These are phyloP conservation scores for Peribolospora kevripleyi DNA, from an alignment of 768 basidiomycete genomes.

Conservation along the genomic window DNA sequence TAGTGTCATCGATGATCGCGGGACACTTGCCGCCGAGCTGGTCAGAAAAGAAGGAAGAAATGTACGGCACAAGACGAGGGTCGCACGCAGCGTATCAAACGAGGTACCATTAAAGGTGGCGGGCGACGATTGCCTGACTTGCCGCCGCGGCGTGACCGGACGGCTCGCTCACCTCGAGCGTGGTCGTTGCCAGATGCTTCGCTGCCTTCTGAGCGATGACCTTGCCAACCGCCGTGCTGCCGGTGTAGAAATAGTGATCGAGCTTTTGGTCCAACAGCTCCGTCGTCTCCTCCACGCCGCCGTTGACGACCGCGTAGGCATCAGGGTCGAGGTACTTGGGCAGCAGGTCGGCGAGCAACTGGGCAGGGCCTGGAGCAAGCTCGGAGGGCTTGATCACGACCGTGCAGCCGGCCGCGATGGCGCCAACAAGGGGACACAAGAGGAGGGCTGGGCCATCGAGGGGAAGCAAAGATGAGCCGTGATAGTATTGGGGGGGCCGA, in stretches of 20 bases:
- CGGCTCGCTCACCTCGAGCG: conserved; percentile 37
- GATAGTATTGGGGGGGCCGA: neutral
- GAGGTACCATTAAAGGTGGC: too few species aligned
- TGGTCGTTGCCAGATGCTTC: conserved; percentile 45
- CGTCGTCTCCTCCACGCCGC: conserved; percentile 42
- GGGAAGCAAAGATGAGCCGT: neutral
- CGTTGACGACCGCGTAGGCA: conserved; percentile 42
- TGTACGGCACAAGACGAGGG: too few species aligned
- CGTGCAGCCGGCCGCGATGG: conserved; percentile 55
- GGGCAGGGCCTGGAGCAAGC: conserved; percentile 30
- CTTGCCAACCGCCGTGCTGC: conserved; percentile 33
- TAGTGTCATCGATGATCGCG: conserved; percentile 31
- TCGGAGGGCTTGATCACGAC: conserved; percentile 51
- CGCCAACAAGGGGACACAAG: conserved; percentile 38
- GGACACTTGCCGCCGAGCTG: conserved; percentile 11
- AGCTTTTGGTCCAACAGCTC: conserved; percentile 29
- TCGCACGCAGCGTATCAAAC: too few species aligned
- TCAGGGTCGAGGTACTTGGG: conserved; percentile 51
- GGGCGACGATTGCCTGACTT: too few species aligned
- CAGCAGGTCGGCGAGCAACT: conserved; percentile 40
- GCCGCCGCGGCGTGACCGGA: too few species aligned
- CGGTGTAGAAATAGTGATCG: conserved; percentile 37
- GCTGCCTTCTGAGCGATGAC: conserved; percentile 52
- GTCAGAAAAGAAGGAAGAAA: neutral
- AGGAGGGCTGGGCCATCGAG: conserved; percentile 37